Percentiles rank a stretch among this genome's conserved stretches.
phyloP scores from a whole-genome alignment of 139 green algal genomes.

The Micractinium sp. region DNA sequence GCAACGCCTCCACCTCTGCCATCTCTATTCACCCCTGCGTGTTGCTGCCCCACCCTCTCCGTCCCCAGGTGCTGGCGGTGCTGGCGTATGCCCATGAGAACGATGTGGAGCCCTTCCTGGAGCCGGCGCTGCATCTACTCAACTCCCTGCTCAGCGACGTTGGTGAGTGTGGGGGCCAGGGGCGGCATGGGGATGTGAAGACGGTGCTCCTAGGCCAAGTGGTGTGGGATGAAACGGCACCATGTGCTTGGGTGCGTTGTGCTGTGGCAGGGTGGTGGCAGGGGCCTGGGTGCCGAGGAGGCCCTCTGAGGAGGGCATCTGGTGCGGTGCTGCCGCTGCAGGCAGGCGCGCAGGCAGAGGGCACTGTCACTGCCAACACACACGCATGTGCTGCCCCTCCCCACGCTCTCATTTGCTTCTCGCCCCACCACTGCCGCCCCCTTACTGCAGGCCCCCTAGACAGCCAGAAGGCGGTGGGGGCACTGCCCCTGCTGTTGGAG shows the following conservation, averaged over 20 bases:
- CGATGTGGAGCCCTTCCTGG: conserved; percentile 84
- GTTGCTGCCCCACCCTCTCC: neutral
- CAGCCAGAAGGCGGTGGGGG: conserved; percentile 2
- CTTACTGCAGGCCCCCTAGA: neutral
- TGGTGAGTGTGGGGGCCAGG: neutral
- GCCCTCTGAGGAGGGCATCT: too few species aligned
- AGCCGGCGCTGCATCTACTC: conserved; percentile 80
- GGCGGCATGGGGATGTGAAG: neutral
- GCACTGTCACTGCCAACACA: neutral
- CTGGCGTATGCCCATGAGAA: conserved; percentile 85
- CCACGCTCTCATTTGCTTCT: neutral
- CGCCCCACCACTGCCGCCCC: too few species aligned
- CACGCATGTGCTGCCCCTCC: neutral
- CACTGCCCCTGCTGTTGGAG: conserved; percentile 28
- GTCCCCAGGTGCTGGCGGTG: conserved; percentile 70
- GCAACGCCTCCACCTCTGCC: neutral
- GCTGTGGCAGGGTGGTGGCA: neutral
- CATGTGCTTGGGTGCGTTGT: neutral
- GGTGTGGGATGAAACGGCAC: neutral
- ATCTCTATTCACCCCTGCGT: neutral
- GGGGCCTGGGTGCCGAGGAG: neutral
- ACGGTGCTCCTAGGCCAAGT: too few species aligned
- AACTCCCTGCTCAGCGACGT: conserved; percentile 32
- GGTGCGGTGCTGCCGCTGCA: neutral
- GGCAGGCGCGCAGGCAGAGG: neutral